Conservation (phyloP, 2,329 filamentous ascomycete genomes). For the Dryadomyces quercivorus region DNA sequence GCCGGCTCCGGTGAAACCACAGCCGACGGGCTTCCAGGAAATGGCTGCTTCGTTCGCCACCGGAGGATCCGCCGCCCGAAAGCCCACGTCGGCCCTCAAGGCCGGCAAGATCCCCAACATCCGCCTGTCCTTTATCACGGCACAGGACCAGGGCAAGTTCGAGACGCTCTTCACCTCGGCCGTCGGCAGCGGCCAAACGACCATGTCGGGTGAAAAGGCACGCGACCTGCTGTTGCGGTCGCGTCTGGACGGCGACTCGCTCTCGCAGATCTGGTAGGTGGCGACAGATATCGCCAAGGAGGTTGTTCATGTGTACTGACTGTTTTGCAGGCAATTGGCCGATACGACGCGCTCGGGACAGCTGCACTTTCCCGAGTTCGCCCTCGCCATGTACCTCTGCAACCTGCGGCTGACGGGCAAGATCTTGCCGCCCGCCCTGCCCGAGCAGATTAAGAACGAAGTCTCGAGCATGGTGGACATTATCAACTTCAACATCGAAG, state of each 20-base stretch:
- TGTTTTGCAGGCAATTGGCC: conserved; percentile 58
- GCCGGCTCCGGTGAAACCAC: conserved; percentile 44
- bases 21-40: conserved; percentile 52
- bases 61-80: conserved; percentile 17
- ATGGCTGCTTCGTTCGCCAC: conserved; percentile 55
- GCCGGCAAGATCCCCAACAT: conserved; percentile 79
- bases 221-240: conserved; percentile 81
- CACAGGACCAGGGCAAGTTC: conserved; percentile 89
- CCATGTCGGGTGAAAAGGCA: conserved; percentile 86
- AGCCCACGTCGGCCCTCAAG: conserved; percentile 38
- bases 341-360: conserved; percentile 96
- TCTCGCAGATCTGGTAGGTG: conserved; percentile 82
- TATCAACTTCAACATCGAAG: conserved; percentile 84
- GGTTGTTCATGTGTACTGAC: conserved; percentile 1
- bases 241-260: conserved; percentile 70
- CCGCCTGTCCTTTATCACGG: conserved; percentile 88
- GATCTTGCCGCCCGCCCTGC: conserved; percentile 58
- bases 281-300: neutral
- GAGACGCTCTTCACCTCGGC: conserved; percentile 96
- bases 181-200: conserved; percentile 69
- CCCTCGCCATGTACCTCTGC: conserved; percentile 95
- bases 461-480: conserved; percentile 99
- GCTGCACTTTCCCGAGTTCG: conserved; percentile 94
- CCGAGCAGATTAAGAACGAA: conserved; percentile 85
- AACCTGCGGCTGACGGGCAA: conserved; percentile 87